phyloP scores from a whole-genome alignment of 495 filamentous ascomycete genomes.

The Peziza echinospora region DNA sequence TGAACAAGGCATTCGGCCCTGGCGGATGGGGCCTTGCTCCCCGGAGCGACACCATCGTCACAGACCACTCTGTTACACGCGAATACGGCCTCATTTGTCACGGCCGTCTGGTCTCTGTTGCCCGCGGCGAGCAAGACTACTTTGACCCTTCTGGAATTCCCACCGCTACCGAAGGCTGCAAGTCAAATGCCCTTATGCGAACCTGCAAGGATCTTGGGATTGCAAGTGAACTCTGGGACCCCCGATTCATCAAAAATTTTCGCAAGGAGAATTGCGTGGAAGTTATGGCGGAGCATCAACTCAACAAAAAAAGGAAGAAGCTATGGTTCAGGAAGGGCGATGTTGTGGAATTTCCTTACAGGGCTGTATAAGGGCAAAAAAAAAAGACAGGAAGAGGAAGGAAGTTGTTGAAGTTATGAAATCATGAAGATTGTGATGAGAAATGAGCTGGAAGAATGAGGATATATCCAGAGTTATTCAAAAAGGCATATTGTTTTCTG shows the following conservation, averaged over 20 bases:
- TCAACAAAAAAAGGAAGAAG: slow-evolving; percentile 70
- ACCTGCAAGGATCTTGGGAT: slow-evolving; percentile 96
- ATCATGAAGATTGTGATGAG: no score
- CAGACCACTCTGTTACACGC: slow-evolving; percentile 66
- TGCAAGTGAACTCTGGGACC: slow-evolving; percentile 91
- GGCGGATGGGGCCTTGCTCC: slow-evolving; percentile 91
- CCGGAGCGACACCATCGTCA: slow-evolving; percentile 74
- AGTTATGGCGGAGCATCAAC: slow-evolving; percentile 55
- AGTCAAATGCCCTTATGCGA: slow-evolving; percentile 87
- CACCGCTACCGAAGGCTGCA: slow-evolving; percentile 92
- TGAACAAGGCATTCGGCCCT: slow-evolving; percentile 82
- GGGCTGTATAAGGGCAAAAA: no score
- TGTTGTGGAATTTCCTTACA: slow-evolving; percentile 6
- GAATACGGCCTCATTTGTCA: slow-evolving; percentile 85
- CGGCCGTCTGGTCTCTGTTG: slow-evolving; percentile 75
- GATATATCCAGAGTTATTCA: no score
- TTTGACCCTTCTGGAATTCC: slow-evolving; percentile 81
- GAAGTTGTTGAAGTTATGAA: no score
- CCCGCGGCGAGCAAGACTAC: slow-evolving; percentile 87
- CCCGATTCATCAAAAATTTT: slow-evolving; percentile 60
- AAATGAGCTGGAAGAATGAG: no score
- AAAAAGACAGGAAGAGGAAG: no score
- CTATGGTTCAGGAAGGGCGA: slow-evolving; percentile 76
- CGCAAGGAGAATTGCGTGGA: slow-evolving; percentile 41
- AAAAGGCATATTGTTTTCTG: no score